These are phyloP conservation scores for Paramyrothecium roridum DNA, from an alignment of 2,329 filamentous ascomycete species.

Conservation along the genomic window DNA sequence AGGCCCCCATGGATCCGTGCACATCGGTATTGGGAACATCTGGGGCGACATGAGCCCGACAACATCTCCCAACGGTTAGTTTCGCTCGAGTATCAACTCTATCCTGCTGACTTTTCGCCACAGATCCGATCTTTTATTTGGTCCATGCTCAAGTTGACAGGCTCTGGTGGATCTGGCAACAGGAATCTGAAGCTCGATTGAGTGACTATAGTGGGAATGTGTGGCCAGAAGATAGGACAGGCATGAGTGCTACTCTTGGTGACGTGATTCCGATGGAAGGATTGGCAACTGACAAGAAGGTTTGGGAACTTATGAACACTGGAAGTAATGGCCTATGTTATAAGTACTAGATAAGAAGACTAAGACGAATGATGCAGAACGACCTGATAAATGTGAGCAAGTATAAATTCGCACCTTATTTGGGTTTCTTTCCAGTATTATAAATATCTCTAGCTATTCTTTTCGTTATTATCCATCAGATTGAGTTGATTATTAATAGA, in stretches of 20 bases:
- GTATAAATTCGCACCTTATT: too few species aligned
- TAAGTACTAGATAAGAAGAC: not conserved
- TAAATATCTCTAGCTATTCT: too few species aligned
- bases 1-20: not conserved
- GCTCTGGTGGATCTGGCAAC: slow-evolving; percentile 8
- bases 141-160: slow-evolving; percentile 6
- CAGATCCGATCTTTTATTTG: slow-evolving; percentile 3
- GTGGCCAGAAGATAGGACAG: not conserved
- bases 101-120: not conserved
- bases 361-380: too few species aligned
- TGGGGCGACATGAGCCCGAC: not conserved
- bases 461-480: too few species aligned
- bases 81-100: not conserved
- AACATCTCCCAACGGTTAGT: slow-evolving; percentile 1
- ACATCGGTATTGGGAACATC: not conserved
- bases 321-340: not conserved
- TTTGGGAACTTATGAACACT: not conserved
- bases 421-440: too few species aligned
- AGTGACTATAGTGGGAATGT: not conserved
- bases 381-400: too few species aligned
- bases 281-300: not conserved
- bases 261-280: not conserved
- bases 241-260: not conserved
- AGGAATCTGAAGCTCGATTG: not conserved
- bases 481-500: too few species aligned